Evolutionary conservation across 495 filamentous ascomycete genomes (phyloP).

Genomic region (Astrothelium subdiscretum): DNA sequence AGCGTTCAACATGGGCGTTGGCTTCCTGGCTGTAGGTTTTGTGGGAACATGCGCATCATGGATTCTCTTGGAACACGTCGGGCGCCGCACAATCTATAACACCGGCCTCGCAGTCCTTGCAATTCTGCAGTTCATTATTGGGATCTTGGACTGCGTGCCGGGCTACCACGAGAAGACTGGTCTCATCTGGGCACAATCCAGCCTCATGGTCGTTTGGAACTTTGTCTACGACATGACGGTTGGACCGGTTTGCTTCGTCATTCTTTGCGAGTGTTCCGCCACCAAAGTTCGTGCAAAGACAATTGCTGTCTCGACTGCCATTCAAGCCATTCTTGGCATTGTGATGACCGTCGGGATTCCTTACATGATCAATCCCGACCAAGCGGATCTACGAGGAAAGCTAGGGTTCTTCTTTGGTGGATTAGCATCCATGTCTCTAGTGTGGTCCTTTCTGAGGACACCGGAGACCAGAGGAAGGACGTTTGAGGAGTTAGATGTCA

Average conservation of each 20-base stretch:
- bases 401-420: conserved; percentile 59
- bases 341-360: conserved; percentile 52
- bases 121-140: conserved; percentile 44
- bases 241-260: conserved; percentile 51
- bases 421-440: conserved; percentile 29
- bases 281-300: conserved; percentile 50
- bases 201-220: conserved; percentile 45
- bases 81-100: conserved; percentile 42
- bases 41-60: conserved; percentile 41
- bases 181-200: conserved; percentile 39
- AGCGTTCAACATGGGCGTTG: conserved; percentile 31
- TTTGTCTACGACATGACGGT: conserved; percentile 46
- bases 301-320: conserved; percentile 48
- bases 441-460: conserved; percentile 42
- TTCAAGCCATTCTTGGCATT: conserved; percentile 47
- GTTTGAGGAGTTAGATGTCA: conserved; percentile 40
- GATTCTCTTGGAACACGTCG: conserved; percentile 37
- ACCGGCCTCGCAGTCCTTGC: conserved; percentile 37
- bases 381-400: conserved; percentile 53
- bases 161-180: conserved; percentile 28
- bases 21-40: conserved; percentile 35
- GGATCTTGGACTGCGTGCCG: conserved; percentile 43
- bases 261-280: conserved; percentile 48
- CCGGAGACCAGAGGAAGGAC: conserved; percentile 50
- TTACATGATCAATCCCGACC: conserved; percentile 56